These are phyloP conservation scores for Casaregolazyma lundiana DNA, from an alignment of 1,139 yeast genomes.

Conservation along the genomic window DNA sequence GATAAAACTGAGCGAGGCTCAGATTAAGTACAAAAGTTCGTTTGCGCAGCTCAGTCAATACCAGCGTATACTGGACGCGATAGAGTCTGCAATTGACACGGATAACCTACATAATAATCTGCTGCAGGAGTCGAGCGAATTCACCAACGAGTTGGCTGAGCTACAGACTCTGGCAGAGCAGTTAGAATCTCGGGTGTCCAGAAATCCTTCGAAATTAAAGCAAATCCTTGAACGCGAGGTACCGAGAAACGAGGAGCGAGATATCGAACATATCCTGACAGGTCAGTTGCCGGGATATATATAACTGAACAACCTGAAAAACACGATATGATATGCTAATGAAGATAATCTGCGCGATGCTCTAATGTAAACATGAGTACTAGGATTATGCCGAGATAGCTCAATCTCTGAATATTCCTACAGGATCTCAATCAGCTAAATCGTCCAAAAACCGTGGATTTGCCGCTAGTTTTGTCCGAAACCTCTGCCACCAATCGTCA, in stretches of 20 bases:
- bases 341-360: no score
- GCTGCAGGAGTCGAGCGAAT: neutral
- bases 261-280: conserved; percentile 4
- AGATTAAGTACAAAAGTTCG: neutral
- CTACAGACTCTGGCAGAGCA: conserved; percentile 1
- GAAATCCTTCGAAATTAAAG: conserved; percentile 4
- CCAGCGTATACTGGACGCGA: neutral
- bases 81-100: conserved; percentile 1
- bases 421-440: conserved; percentile 16
- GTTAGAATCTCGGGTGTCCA: neutral
- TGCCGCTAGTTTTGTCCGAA: conserved; percentile 63
- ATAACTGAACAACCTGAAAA: no score
- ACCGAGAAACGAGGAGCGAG: neutral
- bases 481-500: conserved; percentile 96
- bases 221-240: conserved; percentile 1
- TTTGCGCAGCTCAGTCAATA: neutral
- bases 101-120: conserved; percentile 7
- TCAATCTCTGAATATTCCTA: neutral
- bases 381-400: no score
- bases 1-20: neutral
- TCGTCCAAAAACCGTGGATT: conserved; percentile 78
- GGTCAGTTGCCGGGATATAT: conserved; percentile 7
- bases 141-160: conserved; percentile 4
- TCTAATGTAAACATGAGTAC: no score
- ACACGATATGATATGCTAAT: no score